Evolutionary conservation across 1,139 yeast genomes (phyloP).

Genomic region (Geotrichum fermentans): DNA sequence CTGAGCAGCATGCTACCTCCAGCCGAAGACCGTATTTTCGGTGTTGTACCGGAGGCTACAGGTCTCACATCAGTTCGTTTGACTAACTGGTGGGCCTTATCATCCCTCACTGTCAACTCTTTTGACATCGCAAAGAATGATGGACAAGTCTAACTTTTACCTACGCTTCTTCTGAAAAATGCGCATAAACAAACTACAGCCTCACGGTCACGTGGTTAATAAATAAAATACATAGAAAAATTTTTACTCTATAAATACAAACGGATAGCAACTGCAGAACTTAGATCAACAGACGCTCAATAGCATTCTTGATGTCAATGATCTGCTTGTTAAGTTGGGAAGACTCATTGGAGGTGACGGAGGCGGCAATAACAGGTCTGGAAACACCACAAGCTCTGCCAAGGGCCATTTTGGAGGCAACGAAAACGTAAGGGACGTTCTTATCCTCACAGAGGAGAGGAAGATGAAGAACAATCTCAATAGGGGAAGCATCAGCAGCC

Average conservation of each 20-base stretch:
- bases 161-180: too few relatives aligned
- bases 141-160: too few relatives aligned
- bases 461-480: slow-evolving; percentile 94
- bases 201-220: slow-evolving; percentile 3
- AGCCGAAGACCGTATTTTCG: slow-evolving; percentile 8
- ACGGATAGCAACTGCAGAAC: slow-evolving; percentile 6
- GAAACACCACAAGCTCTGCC: slow-evolving; percentile 99
- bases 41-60: slow-evolving; percentile 13
- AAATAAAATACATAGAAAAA: neutral
- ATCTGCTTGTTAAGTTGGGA: slow-evolving; percentile 96
- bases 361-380: slow-evolving; percentile 98
- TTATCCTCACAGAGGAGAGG: slow-evolving; percentile 98
- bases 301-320: slow-evolving; percentile 96
- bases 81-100: neutral
- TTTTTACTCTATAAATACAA: neutral
- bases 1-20: slow-evolving; percentile 11
- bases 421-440: slow-evolving; percentile 98
- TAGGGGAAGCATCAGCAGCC: slow-evolving; percentile 99
- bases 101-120: neutral
- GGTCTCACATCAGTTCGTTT: neutral
- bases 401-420: slow-evolving; percentile 95
- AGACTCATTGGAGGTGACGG: slow-evolving; percentile 97
- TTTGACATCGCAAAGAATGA: too few relatives aligned
- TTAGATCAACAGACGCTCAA: slow-evolving; percentile 93
- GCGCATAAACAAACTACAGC: too few relatives aligned